phyloP scores from a whole-genome alignment of 805 yeast genomes.

The Candida dendrica region DNA sequence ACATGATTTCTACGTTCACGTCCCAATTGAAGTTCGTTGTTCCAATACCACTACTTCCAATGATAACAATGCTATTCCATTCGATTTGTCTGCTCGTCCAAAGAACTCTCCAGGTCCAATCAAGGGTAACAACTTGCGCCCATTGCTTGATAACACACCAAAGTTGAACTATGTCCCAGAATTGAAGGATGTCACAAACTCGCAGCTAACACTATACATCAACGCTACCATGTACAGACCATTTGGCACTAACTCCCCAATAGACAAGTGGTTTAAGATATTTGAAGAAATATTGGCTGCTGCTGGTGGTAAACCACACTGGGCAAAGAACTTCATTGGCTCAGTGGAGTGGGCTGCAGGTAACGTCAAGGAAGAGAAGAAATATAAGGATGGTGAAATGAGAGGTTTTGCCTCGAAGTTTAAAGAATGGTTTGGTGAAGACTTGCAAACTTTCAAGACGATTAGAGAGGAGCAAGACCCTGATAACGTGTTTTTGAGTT shows the following conservation, averaged over 20 bases:
- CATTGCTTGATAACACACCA: conserved; percentile 79
- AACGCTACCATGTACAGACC: conserved; percentile 97
- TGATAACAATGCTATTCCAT: conserved; percentile 24
- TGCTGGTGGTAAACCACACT: conserved; percentile 91
- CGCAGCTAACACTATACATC: conserved; percentile 76
- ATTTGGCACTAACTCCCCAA: conserved; percentile 66
- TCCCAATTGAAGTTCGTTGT: conserved; percentile 92
- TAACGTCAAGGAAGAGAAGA: conserved; percentile 26
- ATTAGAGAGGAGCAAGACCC: conserved; percentile 73
- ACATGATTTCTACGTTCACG: conserved; percentile 78
- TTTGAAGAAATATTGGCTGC: conserved; percentile 73
- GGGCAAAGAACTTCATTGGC: conserved; percentile 95
- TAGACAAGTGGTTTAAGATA: conserved; percentile 72
- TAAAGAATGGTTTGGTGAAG: conserved; percentile 74
- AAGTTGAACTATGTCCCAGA: conserved; percentile 47
- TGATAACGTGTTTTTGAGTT: conserved; percentile 69
- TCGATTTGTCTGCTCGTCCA: conserved; percentile 45
- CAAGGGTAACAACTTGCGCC: conserved; percentile 77
- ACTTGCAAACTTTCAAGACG: conserved; percentile 50
- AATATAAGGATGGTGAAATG: conserved; percentile 60
- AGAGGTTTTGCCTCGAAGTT: conserved; percentile 67
- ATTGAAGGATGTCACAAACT: conserved; percentile 41
- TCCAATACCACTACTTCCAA: conserved; percentile 61
- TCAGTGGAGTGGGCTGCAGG: conserved; percentile 27
- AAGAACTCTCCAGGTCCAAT: conserved; percentile 65